These are phyloP conservation scores for Xerophyta viscosa DNA, from an alignment of 106 monocot genomes.

Conservation along the genomic window DNA sequence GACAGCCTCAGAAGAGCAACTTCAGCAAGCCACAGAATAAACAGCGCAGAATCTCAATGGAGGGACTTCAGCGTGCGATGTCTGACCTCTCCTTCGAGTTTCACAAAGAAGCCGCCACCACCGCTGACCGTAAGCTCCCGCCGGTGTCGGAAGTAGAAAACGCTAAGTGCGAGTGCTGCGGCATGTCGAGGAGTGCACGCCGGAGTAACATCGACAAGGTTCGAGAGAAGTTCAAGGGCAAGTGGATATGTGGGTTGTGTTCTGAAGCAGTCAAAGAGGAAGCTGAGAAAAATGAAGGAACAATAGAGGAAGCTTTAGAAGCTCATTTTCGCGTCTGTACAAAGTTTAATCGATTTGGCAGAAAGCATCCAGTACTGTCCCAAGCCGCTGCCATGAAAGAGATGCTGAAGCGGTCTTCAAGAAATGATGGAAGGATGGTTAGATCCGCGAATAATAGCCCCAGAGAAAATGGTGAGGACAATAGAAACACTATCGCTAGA, in stretches of 20 bases:
- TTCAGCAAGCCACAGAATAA: neutral
- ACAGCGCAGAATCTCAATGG: slow-evolving; percentile 7
- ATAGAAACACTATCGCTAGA: slow-evolving; percentile 11
- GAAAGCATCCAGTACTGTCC: slow-evolving; percentile 37
- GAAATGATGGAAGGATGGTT: neutral
- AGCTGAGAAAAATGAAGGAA: slow-evolving; percentile 36
- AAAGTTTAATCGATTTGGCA: slow-evolving; percentile 43
- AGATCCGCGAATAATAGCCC: slow-evolving; percentile 11
- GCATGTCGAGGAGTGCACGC: slow-evolving; percentile 83
- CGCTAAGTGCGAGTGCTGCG: slow-evolving; percentile 78
- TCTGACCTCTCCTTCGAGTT: slow-evolving; percentile 47
- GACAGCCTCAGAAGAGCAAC: neutral
- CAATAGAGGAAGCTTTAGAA: slow-evolving; percentile 32
- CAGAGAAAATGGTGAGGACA: neutral
- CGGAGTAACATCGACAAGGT: slow-evolving; percentile 49
- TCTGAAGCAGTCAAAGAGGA: slow-evolving; percentile 79
- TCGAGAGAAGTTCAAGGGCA: slow-evolving; percentile 41
- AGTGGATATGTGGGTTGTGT: slow-evolving; percentile 79
- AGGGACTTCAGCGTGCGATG: slow-evolving; percentile 6
- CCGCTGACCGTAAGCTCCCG: slow-evolving; percentile 26
- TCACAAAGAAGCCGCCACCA: slow-evolving; percentile 6
- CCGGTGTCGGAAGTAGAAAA: slow-evolving; percentile 46
- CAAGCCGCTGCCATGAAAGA: slow-evolving; percentile 56
- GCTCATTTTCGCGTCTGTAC: slow-evolving; percentile 50
- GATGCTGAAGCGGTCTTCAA: slow-evolving; percentile 37